A percentile compares a stretch with the other conserved stretches of the same genome.
Conservation (phyloP, 2,329 filamentous ascomycete genomes). For the Ophiocordyceps polyrhachis-furcata region DNA sequence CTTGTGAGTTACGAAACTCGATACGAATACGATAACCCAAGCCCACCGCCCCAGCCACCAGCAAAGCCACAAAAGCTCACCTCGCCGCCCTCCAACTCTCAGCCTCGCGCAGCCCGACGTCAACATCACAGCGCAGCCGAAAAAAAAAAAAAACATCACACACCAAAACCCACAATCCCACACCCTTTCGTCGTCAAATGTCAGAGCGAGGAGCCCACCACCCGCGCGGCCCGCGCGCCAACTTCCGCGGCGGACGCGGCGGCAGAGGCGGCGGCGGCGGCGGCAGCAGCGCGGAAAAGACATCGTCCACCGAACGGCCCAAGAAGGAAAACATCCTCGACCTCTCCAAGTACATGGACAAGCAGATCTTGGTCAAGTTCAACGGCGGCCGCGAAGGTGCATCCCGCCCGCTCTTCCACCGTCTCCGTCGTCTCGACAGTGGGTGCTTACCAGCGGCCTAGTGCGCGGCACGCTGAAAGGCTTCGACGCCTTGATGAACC, state of each 20-base stretch:
- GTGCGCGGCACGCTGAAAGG: conserved; percentile 62
- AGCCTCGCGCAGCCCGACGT: too few relatives aligned
- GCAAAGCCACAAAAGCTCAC: too few relatives aligned
- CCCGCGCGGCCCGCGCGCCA: conserved; percentile 20
- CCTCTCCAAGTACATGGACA: conserved; percentile 90
- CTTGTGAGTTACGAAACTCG: too few relatives aligned
- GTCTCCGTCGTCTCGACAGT: too few relatives aligned
- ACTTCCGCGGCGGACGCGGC: conserved; percentile 23
- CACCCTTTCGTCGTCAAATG: conserved; percentile 14
- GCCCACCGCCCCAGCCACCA: too few relatives aligned
- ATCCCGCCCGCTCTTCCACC: not conserved
- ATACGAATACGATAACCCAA: too few relatives aligned
- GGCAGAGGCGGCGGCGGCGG: conserved; percentile 27
- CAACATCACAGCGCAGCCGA: too few relatives aligned
- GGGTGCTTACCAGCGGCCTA: too few relatives aligned
- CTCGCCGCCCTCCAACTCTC: too few relatives aligned
- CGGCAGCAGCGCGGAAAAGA: conserved; percentile 20
- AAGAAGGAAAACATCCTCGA: conserved; percentile 99
- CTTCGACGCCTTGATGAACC: conserved; percentile 94
- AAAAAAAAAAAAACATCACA: too few relatives aligned
- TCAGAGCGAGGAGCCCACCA: conserved; percentile 30
- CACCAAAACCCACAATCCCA: too few relatives aligned
- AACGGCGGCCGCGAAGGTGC: conserved; percentile 81
- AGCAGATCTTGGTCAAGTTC: conserved; percentile 89
- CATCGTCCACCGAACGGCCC: conserved; percentile 41